Percentiles rank a stretch among this genome's conserved stretches.
phyloP scores from a whole-genome alignment of 148 eudicot species.

The Euryodendron excelsum region DNA sequence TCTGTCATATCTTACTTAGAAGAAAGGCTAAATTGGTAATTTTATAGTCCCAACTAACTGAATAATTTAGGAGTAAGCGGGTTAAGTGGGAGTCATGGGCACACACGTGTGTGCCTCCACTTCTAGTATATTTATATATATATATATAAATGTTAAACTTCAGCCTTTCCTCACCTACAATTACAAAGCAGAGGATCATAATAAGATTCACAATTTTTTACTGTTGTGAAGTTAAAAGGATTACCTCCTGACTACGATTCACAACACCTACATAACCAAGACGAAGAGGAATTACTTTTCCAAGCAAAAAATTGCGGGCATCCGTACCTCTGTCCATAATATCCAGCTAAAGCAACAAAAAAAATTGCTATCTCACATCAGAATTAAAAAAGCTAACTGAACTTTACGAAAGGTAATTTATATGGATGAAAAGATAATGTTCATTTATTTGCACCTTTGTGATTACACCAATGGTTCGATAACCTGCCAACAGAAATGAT shows the following conservation, averaged over 20 bases:
- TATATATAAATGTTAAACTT: not conserved
- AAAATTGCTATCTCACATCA: not conserved
- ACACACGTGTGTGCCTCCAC: no score
- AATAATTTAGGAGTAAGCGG: no score
- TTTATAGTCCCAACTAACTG: no score
- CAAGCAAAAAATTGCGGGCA: slow-evolving; percentile 89
- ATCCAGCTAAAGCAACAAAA: slow-evolving; percentile 58
- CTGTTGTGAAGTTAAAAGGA: not conserved
- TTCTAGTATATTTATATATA: not conserved
- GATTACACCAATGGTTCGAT: slow-evolving; percentile 91
- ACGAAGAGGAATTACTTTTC: slow-evolving; percentile 86
- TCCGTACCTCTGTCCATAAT: slow-evolving; percentile 97
- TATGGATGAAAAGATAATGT: not conserved
- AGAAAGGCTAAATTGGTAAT: no score
- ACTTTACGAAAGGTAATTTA: not conserved
- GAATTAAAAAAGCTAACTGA: not conserved
- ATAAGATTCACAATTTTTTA: not conserved
- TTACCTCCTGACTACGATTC: slow-evolving; percentile 96
- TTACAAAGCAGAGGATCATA: not conserved
- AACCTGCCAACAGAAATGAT: slow-evolving; percentile 45
- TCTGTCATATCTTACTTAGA: no score
- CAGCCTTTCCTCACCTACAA: not conserved
- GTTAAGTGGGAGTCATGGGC: no score
- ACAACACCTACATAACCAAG: slow-evolving; percentile 95
- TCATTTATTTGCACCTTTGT: slow-evolving; percentile 59